Base-by-base conservation (phyloP, 2,329 filamentous ascomycete species). In the Arthrobotrys iridis region DNA sequence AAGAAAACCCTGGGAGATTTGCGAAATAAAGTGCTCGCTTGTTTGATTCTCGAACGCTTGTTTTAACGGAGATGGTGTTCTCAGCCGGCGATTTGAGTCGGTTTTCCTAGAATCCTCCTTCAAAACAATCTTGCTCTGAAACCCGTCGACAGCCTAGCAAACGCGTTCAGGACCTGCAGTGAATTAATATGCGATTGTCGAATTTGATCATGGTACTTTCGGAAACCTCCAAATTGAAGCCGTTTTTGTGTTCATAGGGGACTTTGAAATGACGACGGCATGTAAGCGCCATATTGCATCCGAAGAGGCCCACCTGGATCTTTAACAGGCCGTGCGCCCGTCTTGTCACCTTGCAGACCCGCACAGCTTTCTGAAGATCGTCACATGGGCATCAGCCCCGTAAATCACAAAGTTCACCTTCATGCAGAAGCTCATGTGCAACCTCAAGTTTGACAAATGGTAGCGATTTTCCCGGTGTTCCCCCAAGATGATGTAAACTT, bases 201-300 rank as follows among this genome's bases (percentile, higher is more conserved):
- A 37, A 30, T 55, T 55, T 55, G 15, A 5, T 4, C 28, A 24
- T 37, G 50, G 22, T 18, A 37, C 50, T 55, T 55, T 52, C n/a
- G 50, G 28, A 59, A 41, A 43, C 37, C n/a, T 41, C 35, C 35
- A 59, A 43, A 59, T 41, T 43, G 55, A 59, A 59, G 55, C 55
- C 35, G 37, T 59, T 43, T 43, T 43, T 15, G 55, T 40, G 22
- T 15, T 33, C 35, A 46, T 30, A 37, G 22, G 22, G 26, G 28
- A 40, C 6, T 10, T 20, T 52, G 63, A 74, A 75, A 68, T 75
- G 63, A 75, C 71, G 71, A 75, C 71, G 71, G 71, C 71, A 68
- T 48, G 71, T 75, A 75, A 75, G 71, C 71, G 71, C 71, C 71
- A 75, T 75, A 68, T 50, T 75, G 71, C 71, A 75, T 75, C 71